Evolutionary conservation across 1,284 basidiomycete species (phyloP), one percentile per base, ranked within the genome.

Genomic region (Polyporus tsugae): DNA sequence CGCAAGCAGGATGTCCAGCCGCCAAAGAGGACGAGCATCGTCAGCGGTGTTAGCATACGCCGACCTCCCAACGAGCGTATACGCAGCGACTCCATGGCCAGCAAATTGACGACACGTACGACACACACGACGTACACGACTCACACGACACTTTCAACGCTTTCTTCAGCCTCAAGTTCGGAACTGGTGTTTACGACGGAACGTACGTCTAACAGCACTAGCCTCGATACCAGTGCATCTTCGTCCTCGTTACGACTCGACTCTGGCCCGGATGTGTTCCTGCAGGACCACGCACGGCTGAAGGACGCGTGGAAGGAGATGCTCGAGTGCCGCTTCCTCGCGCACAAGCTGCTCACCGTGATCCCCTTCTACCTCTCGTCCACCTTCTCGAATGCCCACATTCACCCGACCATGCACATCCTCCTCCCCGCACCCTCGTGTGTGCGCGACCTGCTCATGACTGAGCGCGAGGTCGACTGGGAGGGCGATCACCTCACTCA

Each of bases 361-460:
- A 82, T 93, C 63, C 90, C 90, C 0, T 89, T 92, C 72, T 91
- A 92, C 74, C 82, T 93, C 49, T 86, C 86, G 0, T 83, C 85
- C 41, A 82, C 84, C 60, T 93, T 93, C 72, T 74, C 78, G 7
- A 85, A 87, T 59, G 83, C 90, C 64, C 83, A 84, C 70, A 80
- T 83, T 2, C 82, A 87, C 67, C 83, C 86, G 11, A 80, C 85
- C 0, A 74, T 90, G 62, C 83, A 87, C 53, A 81, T 92, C 35
- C 79, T 83, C 35, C 82, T 93, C 5, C 90, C 91, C 1, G 83
- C 84, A 1, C 88, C 85, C 70, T 85, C 83, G 29, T 73, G 65
- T 0, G 66, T 71, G 33, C 71, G 75, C 49, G 46, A 63, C 62
- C 52, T 29, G 15, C 15, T 55, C 29, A 62, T 63, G 60, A 39